phyloP scores from a whole-genome alignment of 768 basidiomycete genomes.

The Amanita fuliginea region DNA sequence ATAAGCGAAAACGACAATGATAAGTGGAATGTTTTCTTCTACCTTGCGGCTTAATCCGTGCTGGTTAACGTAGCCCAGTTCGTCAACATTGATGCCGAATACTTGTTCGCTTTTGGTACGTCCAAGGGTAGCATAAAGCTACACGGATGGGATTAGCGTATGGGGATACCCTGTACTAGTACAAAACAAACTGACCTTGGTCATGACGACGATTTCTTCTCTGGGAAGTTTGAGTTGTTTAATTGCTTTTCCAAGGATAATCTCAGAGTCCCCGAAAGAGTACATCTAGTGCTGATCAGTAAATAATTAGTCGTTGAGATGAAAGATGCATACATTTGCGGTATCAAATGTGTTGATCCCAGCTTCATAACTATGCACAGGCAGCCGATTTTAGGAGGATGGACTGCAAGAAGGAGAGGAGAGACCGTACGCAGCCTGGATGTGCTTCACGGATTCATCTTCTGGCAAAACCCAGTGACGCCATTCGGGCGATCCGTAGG shows the following conservation, averaged over 20 bases:
- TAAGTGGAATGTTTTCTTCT: background rate
- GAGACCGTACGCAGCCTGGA: slow-evolving; percentile 32
- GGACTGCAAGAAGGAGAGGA: too few relatives aligned
- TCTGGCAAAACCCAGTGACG: slow-evolving; percentile 35
- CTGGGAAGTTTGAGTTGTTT: slow-evolving; percentile 55
- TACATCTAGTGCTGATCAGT: slow-evolving; percentile 32
- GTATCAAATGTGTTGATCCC: slow-evolving; percentile 58
- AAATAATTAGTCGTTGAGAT: background rate
- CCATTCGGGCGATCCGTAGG: slow-evolving; percentile 43
- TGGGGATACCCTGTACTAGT: slow-evolving; percentile 11
- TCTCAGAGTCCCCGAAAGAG: slow-evolving; percentile 55
- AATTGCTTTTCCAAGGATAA: slow-evolving; percentile 65
- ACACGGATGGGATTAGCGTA: slow-evolving; percentile 3
- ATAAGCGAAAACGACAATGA: background rate
- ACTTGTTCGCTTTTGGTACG: background rate
- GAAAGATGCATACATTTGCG: slow-evolving; percentile 25
- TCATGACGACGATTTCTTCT: slow-evolving; percentile 71
- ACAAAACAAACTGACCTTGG: slow-evolving; percentile 31
- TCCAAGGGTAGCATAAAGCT: background rate
- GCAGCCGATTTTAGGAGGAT: background rate
- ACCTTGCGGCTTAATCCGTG: slow-evolving; percentile 31
- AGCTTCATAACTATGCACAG: slow-evolving; percentile 35
- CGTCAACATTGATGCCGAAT: slow-evolving; percentile 18
- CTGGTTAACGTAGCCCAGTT: slow-evolving; percentile 38
- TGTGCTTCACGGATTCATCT: slow-evolving; percentile 39